Base-by-base conservation (phyloP, 2,329 filamentous ascomycete genomes). In the Exophiala oligosperma region DNA sequence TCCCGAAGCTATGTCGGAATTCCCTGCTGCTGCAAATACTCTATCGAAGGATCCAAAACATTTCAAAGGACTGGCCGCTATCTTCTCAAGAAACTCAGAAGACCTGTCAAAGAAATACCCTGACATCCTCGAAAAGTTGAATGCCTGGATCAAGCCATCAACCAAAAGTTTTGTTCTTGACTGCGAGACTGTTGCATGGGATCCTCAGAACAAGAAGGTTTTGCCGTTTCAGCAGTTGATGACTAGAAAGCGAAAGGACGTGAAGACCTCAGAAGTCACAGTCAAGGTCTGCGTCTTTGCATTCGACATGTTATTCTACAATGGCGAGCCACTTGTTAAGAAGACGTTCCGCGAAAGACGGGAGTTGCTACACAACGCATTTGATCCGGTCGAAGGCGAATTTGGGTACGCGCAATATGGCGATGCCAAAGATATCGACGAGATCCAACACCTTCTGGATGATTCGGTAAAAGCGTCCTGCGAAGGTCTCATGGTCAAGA, bases 401-500 rank as follows among this genome's bases (percentile, higher is more conserved):
- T 97, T 99, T 67, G 80, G 88, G 0, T 94, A 96, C 66, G 94
- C 94, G 8, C 92, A 91, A 35, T 87, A 83, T 67, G 94, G 92
- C 78, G 82, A 99, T 70, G 90, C 90, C 9, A 90, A 88, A 68
- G 91, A 97, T 66, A 81, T 99, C 2, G 93, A 97, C 53, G 91
- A 96, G 69, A 99, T 99, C 54, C 93, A 97, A 70, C 82, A 81
- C 1, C 89, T 99, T 68, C 81, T 99, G 1, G 94, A 99, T 69
- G 93, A 97, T 59, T 94, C 90, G 68, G 89, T 99, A 64, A 96
- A 96, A 74, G 91, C 92, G 1, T 95, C 91, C 0, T 99, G 94
- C 70, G 94, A 99, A 78, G 94, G 94, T 9, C 80, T 99, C 53
- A 99, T 99, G 94, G 94, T 99, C 12, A 99, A 99, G 79, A 99